phyloP scores from a whole-genome alignment of 768 basidiomycete species.

The Pulveroboletus sp. region DNA sequence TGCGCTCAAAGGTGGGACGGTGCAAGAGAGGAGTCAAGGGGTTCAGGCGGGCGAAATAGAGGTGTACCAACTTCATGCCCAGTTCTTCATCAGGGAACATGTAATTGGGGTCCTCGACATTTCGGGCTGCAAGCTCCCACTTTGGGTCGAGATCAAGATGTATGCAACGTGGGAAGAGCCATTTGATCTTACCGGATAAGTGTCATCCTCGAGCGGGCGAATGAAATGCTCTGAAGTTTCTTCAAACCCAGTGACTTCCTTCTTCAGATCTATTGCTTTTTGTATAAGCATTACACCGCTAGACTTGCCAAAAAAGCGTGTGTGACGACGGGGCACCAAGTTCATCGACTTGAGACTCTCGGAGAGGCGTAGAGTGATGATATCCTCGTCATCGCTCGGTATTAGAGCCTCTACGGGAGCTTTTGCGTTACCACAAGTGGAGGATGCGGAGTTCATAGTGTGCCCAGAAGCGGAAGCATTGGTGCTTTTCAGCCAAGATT shows the following conservation, averaged over 20 bases:
- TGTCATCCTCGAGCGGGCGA: neutral
- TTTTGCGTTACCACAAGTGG: conserved; percentile 1
- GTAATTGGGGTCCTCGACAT: conserved; percentile 28
- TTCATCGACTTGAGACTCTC: conserved; percentile 22
- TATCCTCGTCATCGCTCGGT: conserved; percentile 28
- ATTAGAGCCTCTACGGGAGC: conserved; percentile 18
- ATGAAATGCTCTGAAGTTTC: conserved; percentile 7
- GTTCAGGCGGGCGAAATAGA: conserved; percentile 61
- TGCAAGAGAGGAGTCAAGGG: conserved; percentile 67
- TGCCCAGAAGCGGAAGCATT: conserved; percentile 10
- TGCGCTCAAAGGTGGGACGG: conserved; percentile 57
- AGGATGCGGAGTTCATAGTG: neutral
- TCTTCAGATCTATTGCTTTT: conserved; percentile 54
- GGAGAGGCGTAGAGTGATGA: conserved; percentile 19
- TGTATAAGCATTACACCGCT: conserved; percentile 40
- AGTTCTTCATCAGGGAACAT: conserved; percentile 51
- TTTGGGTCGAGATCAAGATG: conserved; percentile 4
- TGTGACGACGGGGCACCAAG: conserved; percentile 4
- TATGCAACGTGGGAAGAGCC: neutral
- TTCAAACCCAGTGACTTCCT: conserved; percentile 45
- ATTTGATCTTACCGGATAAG: conserved; percentile 24
- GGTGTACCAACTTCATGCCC: conserved; percentile 45
- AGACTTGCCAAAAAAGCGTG: conserved; percentile 38
- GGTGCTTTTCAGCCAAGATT: conserved; percentile 29
- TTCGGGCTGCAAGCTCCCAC: conserved; percentile 27